Evolutionary conservation across 306 rosid species (phyloP), one percentile per base, ranked within the genome.

Genomic region (Begonia fuchsioides): DNA sequence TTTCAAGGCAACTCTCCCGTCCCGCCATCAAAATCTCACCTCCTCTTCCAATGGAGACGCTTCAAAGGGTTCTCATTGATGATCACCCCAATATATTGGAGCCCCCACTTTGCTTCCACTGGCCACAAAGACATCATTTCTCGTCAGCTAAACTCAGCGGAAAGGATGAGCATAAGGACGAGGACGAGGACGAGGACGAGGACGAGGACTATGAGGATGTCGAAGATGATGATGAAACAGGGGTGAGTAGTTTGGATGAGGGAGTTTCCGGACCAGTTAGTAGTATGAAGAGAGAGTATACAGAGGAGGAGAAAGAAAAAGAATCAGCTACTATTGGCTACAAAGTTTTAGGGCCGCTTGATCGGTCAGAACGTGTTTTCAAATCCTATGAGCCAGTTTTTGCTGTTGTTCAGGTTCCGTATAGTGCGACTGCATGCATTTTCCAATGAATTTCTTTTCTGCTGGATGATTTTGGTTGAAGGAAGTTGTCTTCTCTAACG

Each of bases 251-350:
- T 3, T 90, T 66, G 60, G 72, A 74, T 35, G 72, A 61, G 57
- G 50, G 44, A 52, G 74, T 62, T 16, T 11, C 72, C 0, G 68
- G 15, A 35, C 51, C 80, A 6, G 40, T 71, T 35, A 35, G 71
- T 15, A 13, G 62, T 11, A 38, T 68, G 59, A 68, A 67, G 38
- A 77, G 71, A 53, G 86, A 56, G 68, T 79, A 68, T 49, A 59
- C 83, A n/a, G 38, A 70, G 54, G 94, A 79, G 63, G 94, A 85
- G 74, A 79, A 52, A 61, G 81, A 70, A 56, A 85, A 58, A 14
- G 98, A 85, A 74, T 79, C 94, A 0, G 71, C 63, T 13, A 63
- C 62, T 18, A 79, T 85, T 65, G 98, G 95, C 5, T 90, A 90
- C 59, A 69, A 60, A 66, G 85, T 85, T 49, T 39, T 71, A 8